Percentiles rank a stretch among this genome's conserved stretches.
phyloP scores from a whole-genome alignment of 176 grass and related monocot genomes.

The Carex littledalei region DNA sequence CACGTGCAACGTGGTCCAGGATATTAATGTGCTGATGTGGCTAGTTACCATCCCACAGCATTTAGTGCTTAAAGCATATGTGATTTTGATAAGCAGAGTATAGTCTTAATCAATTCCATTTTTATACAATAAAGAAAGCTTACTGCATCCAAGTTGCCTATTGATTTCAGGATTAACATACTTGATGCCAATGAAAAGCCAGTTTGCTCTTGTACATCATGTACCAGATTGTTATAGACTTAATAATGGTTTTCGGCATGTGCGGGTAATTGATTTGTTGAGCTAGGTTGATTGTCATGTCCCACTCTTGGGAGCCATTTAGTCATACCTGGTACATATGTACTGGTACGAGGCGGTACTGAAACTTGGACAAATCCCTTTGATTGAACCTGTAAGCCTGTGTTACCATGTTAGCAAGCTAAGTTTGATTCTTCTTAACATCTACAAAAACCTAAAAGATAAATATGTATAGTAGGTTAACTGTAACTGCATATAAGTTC shows the following conservation, averaged over 20 bases:
- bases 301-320: not conserved
- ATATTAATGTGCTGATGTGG: not conserved
- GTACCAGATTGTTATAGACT: not conserved
- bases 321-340: not conserved
- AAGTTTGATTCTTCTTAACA: not conserved
- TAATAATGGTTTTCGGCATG: not conserved
- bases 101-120: not conserved
- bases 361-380: not conserved
- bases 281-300: not conserved
- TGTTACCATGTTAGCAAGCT: not conserved
- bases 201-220: not conserved
- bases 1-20: not conserved
- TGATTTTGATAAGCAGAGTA: not conserved
- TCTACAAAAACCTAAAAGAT: not conserved
- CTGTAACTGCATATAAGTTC: not conserved
- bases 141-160: not conserved
- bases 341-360: not conserved
- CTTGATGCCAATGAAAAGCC: not conserved
- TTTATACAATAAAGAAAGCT: not conserved
- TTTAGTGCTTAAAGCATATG: constrained; percentile 6
- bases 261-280: not conserved
- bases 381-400: not conserved
- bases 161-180: not conserved
- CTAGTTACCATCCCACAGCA: not conserved
- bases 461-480: not conserved